Evolutionary conservation across 441 rosid species (phyloP).

Genomic region (Jatropha multifida): DNA sequence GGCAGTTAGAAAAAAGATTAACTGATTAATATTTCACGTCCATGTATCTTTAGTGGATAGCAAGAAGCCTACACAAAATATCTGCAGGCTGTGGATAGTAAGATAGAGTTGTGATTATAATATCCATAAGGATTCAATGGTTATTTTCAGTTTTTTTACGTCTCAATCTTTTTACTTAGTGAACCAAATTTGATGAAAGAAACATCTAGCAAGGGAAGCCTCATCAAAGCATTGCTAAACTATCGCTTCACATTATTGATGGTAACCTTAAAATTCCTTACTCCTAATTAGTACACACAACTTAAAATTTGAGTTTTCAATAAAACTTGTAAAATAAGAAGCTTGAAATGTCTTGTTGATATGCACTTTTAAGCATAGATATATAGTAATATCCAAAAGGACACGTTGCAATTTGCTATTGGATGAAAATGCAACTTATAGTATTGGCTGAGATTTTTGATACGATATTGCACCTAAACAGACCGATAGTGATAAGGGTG

Average conservation of each 20-base stretch:
- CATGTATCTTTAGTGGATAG: neutral
- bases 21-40: neutral
- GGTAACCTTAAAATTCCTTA: no score
- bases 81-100: neutral
- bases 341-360: neutral
- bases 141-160: no score
- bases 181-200: neutral
- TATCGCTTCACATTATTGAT: no score
- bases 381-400: conserved; percentile 14
- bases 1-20: neutral
- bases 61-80: neutral
- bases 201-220: no score
- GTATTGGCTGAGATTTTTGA: neutral
- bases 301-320: neutral
- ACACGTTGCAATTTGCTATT: conserved; percentile 23
- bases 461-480: no score
- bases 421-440: neutral
- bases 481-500: conserved; percentile 5
- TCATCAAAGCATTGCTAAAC: no score
- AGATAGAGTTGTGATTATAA: no score
- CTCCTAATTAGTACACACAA: neutral
- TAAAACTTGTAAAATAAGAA: neutral
- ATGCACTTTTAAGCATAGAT: neutral
- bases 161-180: neutral
- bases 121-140: no score